Conservation (phyloP, 495 filamentous ascomycete genomes). For the Talaromyces nanjingensis region DNA sequence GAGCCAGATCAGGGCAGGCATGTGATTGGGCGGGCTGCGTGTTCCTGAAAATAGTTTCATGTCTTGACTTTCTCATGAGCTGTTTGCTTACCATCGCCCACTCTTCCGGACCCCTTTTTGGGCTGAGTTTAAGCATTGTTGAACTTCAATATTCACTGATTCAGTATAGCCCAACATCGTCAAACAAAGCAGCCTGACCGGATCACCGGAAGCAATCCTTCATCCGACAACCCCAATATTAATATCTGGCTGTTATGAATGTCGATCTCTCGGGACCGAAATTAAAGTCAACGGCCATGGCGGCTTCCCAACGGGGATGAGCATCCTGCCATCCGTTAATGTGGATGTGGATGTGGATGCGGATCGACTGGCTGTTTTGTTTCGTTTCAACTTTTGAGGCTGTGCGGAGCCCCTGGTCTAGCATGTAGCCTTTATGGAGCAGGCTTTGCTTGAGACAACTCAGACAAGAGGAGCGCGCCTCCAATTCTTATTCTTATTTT, state of each 20-base stretch:
- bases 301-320: background rate
- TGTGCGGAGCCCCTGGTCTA: background rate
- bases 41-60: background rate
- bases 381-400: constrained; percentile 1
- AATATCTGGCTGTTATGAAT: background rate
- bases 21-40: background rate
- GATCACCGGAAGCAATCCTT: background rate
- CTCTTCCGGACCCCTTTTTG: background rate
- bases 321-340: background rate
- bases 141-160: background rate
- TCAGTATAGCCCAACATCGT: background rate
- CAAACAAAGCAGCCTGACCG: background rate
- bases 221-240: background rate
- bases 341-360: background rate
- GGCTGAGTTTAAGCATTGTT: background rate
- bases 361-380: background rate
- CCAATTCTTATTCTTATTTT: background rate
- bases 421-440: background rate
- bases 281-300: background rate
- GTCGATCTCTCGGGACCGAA: background rate
- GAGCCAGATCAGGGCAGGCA: background rate
- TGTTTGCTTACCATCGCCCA: background rate
- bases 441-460: background rate
- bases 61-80: background rate
- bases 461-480: background rate